Conservation (phyloP, 208 protist genomes). For the Plasmodiophora brassicae region DNA sequence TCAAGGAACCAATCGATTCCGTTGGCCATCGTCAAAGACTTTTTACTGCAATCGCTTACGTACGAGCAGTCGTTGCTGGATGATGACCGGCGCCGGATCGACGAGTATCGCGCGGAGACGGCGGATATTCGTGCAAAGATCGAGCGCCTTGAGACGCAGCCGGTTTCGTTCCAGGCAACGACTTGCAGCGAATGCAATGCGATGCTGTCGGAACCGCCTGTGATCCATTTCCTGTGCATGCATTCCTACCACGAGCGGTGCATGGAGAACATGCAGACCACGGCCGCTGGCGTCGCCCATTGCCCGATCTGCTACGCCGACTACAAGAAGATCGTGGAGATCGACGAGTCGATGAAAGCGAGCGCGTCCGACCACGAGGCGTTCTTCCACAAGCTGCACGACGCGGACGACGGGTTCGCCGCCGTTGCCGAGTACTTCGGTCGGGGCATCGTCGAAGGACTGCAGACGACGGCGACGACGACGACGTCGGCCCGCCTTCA, state of each 20-base stretch:
- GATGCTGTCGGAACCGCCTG: slow-evolving; percentile 11
- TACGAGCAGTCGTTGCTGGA: slow-evolving; percentile 16
- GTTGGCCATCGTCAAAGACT: neutral
- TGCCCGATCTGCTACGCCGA: neutral
- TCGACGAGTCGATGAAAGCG: neutral
- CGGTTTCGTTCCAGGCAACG: neutral
- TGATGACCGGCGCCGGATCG: neutral
- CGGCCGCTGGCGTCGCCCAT: too few relatives aligned
- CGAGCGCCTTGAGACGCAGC: neutral
- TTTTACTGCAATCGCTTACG: neutral
- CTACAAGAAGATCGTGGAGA: neutral
- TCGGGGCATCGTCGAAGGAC: neutral
- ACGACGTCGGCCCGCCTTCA: too few relatives aligned
- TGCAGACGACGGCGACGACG: too few relatives aligned
- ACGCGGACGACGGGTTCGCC: neutral
- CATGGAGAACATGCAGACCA: neutral
- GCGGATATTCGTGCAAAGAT: neutral
- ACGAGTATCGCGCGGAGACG: neutral
- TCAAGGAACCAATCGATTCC: neutral
- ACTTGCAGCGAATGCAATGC: neutral
- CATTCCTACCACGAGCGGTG: slow-evolving; percentile 25
- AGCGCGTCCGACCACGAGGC: slow-evolving; percentile 10
- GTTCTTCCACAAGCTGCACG: slow-evolving; percentile 13
- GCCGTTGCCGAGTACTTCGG: slow-evolving; percentile 18
- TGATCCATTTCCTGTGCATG: slow-evolving; percentile 19